Evolutionary conservation across 176 grass and related monocot species (phyloP), one percentile per base, ranked within the genome.

Genomic region (Carex littledalei): DNA sequence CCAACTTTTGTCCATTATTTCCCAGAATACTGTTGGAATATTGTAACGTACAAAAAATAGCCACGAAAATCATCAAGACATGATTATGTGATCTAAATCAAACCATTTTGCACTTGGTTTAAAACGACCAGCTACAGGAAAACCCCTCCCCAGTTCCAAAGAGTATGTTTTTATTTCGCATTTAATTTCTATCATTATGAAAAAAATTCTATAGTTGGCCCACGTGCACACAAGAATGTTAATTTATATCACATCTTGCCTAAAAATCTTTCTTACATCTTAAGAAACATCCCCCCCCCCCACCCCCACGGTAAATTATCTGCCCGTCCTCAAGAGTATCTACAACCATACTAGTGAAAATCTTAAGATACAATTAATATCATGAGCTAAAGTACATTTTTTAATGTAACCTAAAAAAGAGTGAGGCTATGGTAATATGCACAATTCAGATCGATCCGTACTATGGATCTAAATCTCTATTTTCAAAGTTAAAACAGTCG

Each of bases 161-260:
- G 7, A 22, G 9, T 49, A 61, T 61, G 18, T 61, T 61, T 63
- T 20, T 24, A 3, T 24, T 39, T 39, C 5, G 12, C 12, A 37
- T 69, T 41, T 69, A 69, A n/a, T n/a, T 69, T 69, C 15, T 69
- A 69, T 69, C 17, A 69, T 69, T 5, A 69, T 69, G 63, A 69
- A 68, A 49, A 49, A 9, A 49, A 18, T 39, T 67, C 29, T 11
- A 67, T 67, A 17, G 31, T 34, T 35, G 24, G 66, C 21, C 15
- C 66, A 16, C 6, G 17, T 69, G 39, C 14, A 41, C 14, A 39
- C 15, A 69, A 69, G 34, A 69, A 69, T 11, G 9, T 49, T 49
- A 41, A 8, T 64, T 29, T 64, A 64, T 26, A 49, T 49, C 47
- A 49, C 8, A 49, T 49, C 47, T 49, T 49, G 47, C 47, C 47